Conservation (phyloP, 164 flowering plant species). For the Nelumbo lutea region DNA sequence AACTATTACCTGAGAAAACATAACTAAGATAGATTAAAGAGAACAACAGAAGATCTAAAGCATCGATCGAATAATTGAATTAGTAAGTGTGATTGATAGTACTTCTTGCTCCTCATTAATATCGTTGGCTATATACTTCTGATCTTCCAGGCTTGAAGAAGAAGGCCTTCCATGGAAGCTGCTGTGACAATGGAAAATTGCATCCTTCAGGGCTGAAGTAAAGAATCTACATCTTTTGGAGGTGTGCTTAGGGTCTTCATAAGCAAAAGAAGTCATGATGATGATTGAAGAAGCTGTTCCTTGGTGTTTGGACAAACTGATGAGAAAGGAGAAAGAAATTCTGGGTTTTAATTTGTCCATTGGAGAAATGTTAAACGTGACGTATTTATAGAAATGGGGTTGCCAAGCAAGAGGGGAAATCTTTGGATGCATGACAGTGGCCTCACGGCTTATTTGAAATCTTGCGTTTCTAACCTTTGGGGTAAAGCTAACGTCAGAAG, state of each 20-base stretch:
- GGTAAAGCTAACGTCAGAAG: constrained; percentile 43
- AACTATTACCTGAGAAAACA: constrained; percentile 40
- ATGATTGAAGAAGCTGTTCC: not conserved
- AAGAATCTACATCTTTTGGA: constrained; percentile 36
- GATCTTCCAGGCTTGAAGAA: constrained; percentile 23
- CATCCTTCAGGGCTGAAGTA: constrained; percentile 38
- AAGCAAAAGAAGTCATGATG: constrained; percentile 34
- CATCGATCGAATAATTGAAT: not conserved
- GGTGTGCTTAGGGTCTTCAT: constrained; percentile 35
- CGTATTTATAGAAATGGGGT: not conserved
- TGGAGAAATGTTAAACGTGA: not conserved
- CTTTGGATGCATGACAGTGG: constrained; percentile 30
- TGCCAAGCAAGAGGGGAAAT: constrained; percentile 9
- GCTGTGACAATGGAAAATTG: constrained; percentile 36
- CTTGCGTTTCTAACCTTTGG: constrained; percentile 35
- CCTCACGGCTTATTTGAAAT: constrained; percentile 36
- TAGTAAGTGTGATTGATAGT: constrained; percentile 1
- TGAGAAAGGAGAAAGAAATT: not conserved
- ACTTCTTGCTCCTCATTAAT: constrained; percentile 52
- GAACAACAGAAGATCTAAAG: not conserved
- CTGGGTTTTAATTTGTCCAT: too few relatives aligned
- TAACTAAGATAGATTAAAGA: not conserved
- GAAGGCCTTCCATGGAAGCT: constrained; percentile 19
- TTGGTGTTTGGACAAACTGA: not conserved
- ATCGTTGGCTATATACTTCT: constrained; percentile 29